phyloP scores from a whole-genome alignment of 805 yeast genomes.

The Maudiozyma saulgeensis region DNA sequence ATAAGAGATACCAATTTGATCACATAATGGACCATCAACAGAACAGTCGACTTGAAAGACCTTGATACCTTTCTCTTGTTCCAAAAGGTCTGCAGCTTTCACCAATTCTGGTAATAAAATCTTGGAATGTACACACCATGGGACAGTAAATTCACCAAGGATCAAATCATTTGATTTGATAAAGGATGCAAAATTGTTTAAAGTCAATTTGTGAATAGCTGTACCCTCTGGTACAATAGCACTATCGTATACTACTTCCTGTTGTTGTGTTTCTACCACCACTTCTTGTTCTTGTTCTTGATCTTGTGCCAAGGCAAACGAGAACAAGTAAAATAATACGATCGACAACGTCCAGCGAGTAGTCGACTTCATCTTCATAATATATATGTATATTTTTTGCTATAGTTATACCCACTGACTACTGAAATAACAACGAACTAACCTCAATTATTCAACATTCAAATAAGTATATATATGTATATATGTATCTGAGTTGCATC shows the following conservation, averaged over 20 bases:
- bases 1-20: conserved; percentile 57
- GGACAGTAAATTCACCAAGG: conserved; percentile 79
- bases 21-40: conserved; percentile 60
- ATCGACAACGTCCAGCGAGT: neutral
- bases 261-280: neutral
- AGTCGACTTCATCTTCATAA: too few relatives aligned
- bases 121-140: conserved; percentile 97
- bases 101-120: conserved; percentile 66
- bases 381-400: too few relatives aligned
- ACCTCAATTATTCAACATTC: too few relatives aligned
- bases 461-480: too few relatives aligned
- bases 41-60: conserved; percentile 82
- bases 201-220: conserved; percentile 70
- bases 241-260: conserved; percentile 30
- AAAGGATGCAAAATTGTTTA: conserved; percentile 55
- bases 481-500: too few relatives aligned
- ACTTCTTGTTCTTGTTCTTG: neutral
- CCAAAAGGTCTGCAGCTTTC: conserved; percentile 68
- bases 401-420: too few relatives aligned
- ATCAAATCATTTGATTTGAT: conserved; percentile 66
- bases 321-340: neutral
- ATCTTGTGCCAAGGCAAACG: neutral
- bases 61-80: conserved; percentile 46
- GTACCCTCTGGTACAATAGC: conserved; percentile 72
- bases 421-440: too few relatives aligned